These are phyloP conservation scores for Scenedesmus sp. DNA, from an alignment of 163 green algal species.

Conservation along the genomic window DNA sequence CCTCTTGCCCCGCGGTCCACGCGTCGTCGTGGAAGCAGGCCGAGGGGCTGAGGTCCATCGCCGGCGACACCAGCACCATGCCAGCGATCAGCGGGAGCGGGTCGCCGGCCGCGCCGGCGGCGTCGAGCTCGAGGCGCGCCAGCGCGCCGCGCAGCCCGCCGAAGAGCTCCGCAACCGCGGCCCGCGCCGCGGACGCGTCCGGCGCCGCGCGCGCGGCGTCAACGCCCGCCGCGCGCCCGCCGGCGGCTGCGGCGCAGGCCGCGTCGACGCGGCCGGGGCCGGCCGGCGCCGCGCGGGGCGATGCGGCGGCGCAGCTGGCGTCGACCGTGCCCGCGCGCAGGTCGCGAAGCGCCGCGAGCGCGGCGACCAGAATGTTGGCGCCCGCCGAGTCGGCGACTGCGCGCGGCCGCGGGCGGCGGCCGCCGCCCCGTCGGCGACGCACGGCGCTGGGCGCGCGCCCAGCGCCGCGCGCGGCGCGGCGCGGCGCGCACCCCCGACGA, in stretches of 20 bases:
- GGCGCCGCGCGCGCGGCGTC: not conserved
- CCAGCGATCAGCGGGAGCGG: not conserved
- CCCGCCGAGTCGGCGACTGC: slow-evolving; percentile 36
- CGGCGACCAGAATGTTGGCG: slow-evolving; percentile 19
- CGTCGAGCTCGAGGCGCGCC: not conserved
- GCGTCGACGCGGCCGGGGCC: no score
- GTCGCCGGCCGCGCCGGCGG: no score
- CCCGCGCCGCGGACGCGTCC: not conserved
- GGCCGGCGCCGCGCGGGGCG: no score
- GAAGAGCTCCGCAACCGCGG: slow-evolving; percentile 9
- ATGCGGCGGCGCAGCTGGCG: no score
- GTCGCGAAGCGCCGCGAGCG: slow-evolving; percentile 25
- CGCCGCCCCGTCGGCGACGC: no score
- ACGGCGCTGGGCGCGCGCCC: no score
- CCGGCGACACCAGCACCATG: slow-evolving; percentile 37
- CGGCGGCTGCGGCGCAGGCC: no score
- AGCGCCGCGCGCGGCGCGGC: no score
- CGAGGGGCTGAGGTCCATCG: slow-evolving; percentile 7
- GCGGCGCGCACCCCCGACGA: not conserved
- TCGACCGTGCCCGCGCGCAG: no score
- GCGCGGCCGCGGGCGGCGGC: no score
- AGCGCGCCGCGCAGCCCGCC: not conserved
- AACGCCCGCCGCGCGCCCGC: no score
- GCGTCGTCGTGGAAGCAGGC: slow-evolving; percentile 28
- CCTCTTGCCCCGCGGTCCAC: slow-evolving; percentile 30